Evolutionary conservation across 768 basidiomycete species (phyloP).

Genomic region (Amanita fuliginea): DNA sequence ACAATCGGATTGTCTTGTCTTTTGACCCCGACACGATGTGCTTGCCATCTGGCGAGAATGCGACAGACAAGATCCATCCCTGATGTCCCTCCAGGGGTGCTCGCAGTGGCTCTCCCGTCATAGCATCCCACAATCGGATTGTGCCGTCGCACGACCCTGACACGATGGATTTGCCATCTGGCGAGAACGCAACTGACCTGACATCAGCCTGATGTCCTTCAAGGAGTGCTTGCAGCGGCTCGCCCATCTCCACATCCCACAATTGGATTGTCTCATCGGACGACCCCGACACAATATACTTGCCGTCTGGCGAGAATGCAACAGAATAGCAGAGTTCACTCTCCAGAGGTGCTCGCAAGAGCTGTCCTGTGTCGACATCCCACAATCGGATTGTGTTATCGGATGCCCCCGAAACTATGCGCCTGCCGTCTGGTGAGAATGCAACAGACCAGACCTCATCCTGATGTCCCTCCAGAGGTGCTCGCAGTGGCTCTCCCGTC

Average conservation of each 20-base stretch:
- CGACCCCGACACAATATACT: slow-evolving; percentile 14
- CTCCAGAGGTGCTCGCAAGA: too few species aligned
- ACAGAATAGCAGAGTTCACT: neutral
- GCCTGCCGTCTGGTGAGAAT: too few species aligned
- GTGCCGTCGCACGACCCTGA: too few species aligned
- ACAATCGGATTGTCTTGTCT: neutral
- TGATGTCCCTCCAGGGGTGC: slow-evolving; percentile 13
- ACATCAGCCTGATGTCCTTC: slow-evolving; percentile 13
- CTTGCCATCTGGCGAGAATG: too few species aligned
- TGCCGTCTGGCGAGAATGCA: slow-evolving; percentile 5
- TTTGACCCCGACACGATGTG: slow-evolving; percentile 8
- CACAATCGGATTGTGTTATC: neutral
- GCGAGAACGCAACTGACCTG: too few species aligned
- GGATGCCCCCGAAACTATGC: too few species aligned
- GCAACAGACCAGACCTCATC: too few species aligned
- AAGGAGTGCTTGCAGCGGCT: slow-evolving; percentile 17
- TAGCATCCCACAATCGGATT: slow-evolving; percentile 9
- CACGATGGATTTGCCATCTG: too few species aligned
- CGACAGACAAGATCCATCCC: slow-evolving; percentile 5
- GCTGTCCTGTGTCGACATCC: too few species aligned
- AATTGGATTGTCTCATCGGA: slow-evolving; percentile 9
- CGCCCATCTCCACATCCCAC: slow-evolving; percentile 13
- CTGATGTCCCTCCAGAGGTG: too few species aligned
- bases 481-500: too few species aligned
- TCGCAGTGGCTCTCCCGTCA: slow-evolving; percentile 15